Conservation (phyloP, 2,329 filamentous ascomycete species). For the Tolypocladium ovalisporum region DNA sequence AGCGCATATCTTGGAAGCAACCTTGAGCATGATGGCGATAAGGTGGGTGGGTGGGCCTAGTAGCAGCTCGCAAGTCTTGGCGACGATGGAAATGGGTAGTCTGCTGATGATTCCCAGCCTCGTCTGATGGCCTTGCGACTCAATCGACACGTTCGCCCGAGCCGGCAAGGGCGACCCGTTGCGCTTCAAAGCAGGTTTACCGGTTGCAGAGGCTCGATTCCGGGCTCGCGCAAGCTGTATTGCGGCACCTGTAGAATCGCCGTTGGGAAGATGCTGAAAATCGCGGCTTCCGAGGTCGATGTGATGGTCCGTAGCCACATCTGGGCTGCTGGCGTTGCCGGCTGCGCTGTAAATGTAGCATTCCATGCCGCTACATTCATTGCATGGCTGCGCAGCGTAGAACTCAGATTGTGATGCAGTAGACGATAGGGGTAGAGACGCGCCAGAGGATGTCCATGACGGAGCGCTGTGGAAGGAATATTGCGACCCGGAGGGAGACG, state of each 20-base stretch:
- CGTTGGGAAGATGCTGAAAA: no score
- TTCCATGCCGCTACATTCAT: not conserved
- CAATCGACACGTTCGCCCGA: not conserved
- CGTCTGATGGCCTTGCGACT: not conserved
- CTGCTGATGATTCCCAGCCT: slow-evolving; percentile 3
- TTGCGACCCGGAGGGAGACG: slow-evolving; percentile 20
- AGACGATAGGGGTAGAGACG: slow-evolving; percentile 30
- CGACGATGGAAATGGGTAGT: slow-evolving; percentile 47
- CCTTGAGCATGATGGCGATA: slow-evolving; percentile 67
- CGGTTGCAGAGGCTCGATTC: not conserved
- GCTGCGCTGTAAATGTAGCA: not conserved
- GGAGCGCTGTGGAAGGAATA: slow-evolving; percentile 46
- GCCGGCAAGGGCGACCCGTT: not conserved
- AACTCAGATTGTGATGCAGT: not conserved
- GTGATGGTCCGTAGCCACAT: not conserved
- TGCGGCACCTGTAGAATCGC: not conserved
- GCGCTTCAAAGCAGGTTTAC: not conserved
- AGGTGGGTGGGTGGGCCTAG: slow-evolving; percentile 73
- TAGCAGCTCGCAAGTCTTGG: slow-evolving; percentile 67
- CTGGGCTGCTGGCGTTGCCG: no score
- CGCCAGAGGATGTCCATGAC: slow-evolving; percentile 35
- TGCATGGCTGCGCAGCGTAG: not conserved
- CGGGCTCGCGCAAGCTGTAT: not conserved
- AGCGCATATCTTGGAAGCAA: slow-evolving; percentile 63
- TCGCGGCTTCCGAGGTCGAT: not conserved